Evolutionary conservation across 352 stramenopile species (phyloP), one percentile per base, ranked within the genome.

Genomic region (Thraustochytrium sp.): DNA sequence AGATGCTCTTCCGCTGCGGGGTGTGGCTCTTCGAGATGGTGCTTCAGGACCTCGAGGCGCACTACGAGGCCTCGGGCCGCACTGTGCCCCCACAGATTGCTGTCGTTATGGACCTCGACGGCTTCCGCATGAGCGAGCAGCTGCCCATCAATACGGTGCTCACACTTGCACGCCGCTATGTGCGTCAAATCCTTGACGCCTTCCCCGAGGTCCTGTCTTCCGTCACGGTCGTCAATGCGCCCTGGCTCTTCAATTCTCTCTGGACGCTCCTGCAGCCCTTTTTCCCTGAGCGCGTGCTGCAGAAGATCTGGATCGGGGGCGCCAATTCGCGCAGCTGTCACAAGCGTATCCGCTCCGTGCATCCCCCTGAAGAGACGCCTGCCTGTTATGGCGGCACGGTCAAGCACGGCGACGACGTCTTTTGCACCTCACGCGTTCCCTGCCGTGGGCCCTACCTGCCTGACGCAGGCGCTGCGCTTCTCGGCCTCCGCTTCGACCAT

Each of bases 21-120:
- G 68, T 80, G 11, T 80, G 68, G 68, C 51, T 80, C 26, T 80
- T 80, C 46, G 34, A 80, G 51, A 61, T 80, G 44, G 37, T 80
- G 13, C 51, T 55, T 8, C 11, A 80, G 34, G 68, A 80, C 38
- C 68, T 80, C 54, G 62, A 75, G 26, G 44, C 38, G 23, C 62
- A 75, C 62, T 54, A 40, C 36, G 62, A 54, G 40, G 13, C 3
- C 26, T 56, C 38, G 23, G 62, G 62, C 11, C 21, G 68, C 23
- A 75, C 18, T 18, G 29, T 63, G 13, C 21, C 44, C 18, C 11
- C 68, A 23, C 68, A 75, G 53, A 80, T 80, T 31, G 31, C 48
- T 3, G 11, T 80, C 2, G 68, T 80, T 11, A 34, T 80, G 34
- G 68, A 80, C 38, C 37, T 80, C 21, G 68, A 80, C 11, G 68